Evolutionary conservation across 331 rosid genomes (phyloP).

Genomic region (Dryas integrifolia): DNA sequence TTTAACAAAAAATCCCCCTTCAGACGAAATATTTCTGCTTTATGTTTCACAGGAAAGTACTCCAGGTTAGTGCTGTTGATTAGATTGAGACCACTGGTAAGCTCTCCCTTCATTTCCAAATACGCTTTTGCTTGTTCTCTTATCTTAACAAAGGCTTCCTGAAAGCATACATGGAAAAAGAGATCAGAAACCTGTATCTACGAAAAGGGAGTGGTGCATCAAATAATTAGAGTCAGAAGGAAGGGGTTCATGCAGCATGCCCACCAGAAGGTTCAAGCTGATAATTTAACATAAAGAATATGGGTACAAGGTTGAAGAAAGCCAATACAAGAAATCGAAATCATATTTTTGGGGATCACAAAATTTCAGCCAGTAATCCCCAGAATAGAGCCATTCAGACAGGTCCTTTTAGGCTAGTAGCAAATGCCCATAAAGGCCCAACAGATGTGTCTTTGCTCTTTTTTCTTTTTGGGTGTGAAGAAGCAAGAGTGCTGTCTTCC

Average conservation of each 20-base stretch:
- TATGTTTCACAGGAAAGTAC: constrained; percentile 90
- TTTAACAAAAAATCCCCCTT: constrained; percentile 86
- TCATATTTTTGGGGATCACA: not conserved
- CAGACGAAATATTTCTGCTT: constrained; percentile 87
- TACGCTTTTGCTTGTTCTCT: constrained; percentile 94
- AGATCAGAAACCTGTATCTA: constrained; percentile 26
- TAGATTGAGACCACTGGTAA: constrained; percentile 70
- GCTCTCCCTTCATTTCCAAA: constrained; percentile 90
- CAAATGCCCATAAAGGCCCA: not conserved
- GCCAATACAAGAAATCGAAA: not conserved
- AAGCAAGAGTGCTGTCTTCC: not conserved
- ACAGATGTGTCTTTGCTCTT: not conserved
- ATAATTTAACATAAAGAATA: constrained; percentile 9
- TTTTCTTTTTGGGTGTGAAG: not conserved
- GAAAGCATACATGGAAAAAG: constrained; percentile 38
- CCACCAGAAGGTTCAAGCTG: constrained; percentile 10
- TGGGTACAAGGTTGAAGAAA: not conserved
- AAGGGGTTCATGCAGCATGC: not conserved
- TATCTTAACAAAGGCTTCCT: constrained; percentile 99
- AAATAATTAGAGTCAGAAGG: not conserved
- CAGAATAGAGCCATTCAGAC: not conserved
- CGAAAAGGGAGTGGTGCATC: not conserved
- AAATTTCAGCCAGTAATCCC: not conserved
- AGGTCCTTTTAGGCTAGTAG: not conserved
- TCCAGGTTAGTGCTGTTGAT: constrained; percentile 89